Evolutionary conservation across 169 alveolate genomes (phyloP).

Genomic region (Miamiensis avidus): DNA sequence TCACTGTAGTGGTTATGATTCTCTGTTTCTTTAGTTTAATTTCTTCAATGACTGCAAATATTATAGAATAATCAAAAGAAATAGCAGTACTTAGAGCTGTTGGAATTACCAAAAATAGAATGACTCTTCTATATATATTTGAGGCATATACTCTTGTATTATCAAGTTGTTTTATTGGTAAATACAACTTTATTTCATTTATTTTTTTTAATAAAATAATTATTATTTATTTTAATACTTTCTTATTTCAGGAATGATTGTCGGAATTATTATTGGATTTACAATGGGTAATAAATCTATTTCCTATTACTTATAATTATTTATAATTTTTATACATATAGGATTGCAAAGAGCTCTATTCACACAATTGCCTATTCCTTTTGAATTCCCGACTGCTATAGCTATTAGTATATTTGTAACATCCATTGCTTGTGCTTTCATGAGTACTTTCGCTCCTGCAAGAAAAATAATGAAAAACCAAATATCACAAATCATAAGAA

Average conservation of each 20-base stretch:
- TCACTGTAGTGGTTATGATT: slow-evolving; percentile 75
- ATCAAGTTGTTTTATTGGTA: slow-evolving; percentile 79
- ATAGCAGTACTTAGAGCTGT: slow-evolving; percentile 80
- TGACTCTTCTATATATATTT: slow-evolving; percentile 63
- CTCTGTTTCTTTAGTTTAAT: slow-evolving; percentile 81
- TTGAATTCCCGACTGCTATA: slow-evolving; percentile 69
- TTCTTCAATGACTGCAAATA: slow-evolving; percentile 86
- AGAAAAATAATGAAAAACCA: slow-evolving; percentile 41
- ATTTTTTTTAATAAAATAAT: too few species aligned
- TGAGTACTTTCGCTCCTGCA: slow-evolving; percentile 64
- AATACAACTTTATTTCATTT: neutral
- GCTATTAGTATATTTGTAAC: slow-evolving; percentile 44
- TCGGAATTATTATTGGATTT: slow-evolving; percentile 81
- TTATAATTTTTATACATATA: too few species aligned
- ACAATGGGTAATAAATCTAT: slow-evolving; percentile 65
- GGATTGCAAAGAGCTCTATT: slow-evolving; percentile 65
- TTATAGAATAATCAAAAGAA: slow-evolving; percentile 84
- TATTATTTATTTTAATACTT: too few species aligned
- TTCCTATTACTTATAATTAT: too few species aligned
- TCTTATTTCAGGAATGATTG: slow-evolving; percentile 21
- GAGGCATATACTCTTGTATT: slow-evolving; percentile 83
- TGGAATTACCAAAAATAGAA: slow-evolving; percentile 71
- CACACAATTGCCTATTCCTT: slow-evolving; percentile 69
- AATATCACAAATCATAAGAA: slow-evolving; percentile 63
- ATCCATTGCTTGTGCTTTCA: slow-evolving; percentile 62